Conservation (phyloP, 345 rosid genomes). For the Ricinus communis region DNA sequence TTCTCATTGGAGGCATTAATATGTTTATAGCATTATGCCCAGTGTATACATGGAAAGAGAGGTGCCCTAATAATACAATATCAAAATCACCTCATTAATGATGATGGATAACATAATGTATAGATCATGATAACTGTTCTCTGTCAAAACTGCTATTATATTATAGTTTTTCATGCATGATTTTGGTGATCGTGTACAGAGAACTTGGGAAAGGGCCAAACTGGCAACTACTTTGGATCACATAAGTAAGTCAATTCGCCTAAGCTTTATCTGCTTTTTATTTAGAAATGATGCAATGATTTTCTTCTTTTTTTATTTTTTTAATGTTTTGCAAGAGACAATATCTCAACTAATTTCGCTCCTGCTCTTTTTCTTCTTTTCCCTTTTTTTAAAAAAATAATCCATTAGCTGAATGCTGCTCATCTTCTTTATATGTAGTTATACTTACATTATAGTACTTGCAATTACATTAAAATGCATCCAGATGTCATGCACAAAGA, state of each 20-base stretch:
- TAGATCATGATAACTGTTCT: not conserved
- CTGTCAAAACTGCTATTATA: not conserved
- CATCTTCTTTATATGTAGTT: not conserved
- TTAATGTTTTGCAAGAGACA: not conserved
- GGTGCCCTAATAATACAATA: not conserved
- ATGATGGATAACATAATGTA: not conserved
- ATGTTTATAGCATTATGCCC: not conserved
- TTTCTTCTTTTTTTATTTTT: not conserved
- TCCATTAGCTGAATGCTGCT: not conserved
- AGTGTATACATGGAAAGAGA: not conserved
- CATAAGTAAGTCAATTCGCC: slow-evolving; percentile 47
- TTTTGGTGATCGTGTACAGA: slow-evolving; percentile 44
- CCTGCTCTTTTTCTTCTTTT: too few species aligned
- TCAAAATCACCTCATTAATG: too few species aligned
- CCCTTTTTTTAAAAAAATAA: too few species aligned
- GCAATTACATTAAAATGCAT: not conserved
- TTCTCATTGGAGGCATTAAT: not conserved
- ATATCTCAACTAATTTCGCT: not conserved
- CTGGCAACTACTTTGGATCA: slow-evolving; percentile 85
- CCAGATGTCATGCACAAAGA: not conserved
- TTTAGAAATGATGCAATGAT: not conserved
- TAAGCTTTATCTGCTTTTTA: not conserved
- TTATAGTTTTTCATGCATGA: slow-evolving; percentile 8
- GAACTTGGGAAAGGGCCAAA: slow-evolving; percentile 97
- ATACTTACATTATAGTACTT: too few species aligned